phyloP scores from a whole-genome alignment of 1,284 basidiomycete species.

The Naganishia sp. region DNA sequence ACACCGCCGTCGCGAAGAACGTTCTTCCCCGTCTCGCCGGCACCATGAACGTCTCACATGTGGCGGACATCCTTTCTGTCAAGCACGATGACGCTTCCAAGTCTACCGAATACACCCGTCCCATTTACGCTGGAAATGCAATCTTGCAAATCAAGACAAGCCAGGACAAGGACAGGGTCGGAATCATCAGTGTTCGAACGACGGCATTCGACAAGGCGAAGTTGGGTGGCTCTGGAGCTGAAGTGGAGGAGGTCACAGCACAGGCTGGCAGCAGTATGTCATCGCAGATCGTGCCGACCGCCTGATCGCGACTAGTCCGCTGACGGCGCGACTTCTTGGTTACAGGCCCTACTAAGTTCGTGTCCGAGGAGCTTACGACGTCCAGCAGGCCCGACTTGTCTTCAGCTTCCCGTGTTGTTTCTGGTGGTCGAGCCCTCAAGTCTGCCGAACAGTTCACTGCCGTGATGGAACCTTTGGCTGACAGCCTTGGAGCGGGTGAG shows the following conservation, averaged over 20 bases:
- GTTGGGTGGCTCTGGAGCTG: constrained; percentile 58
- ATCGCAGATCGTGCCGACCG: neutral
- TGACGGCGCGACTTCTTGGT: constrained; percentile 3
- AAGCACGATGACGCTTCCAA: constrained; percentile 65
- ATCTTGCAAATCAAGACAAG: constrained; percentile 86
- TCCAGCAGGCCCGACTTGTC: constrained; percentile 93
- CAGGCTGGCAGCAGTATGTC: constrained; percentile 64
- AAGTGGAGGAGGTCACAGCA: constrained; percentile 68
- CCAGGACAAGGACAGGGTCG: constrained; percentile 65
- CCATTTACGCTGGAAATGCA: constrained; percentile 98
- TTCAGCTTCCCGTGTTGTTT: constrained; percentile 83
- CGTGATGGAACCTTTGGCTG: constrained; percentile 89
- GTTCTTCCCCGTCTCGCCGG: constrained; percentile 87
- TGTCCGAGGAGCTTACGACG: constrained; percentile 82
- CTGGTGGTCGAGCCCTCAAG: constrained; percentile 94
- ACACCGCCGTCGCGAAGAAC: constrained; percentile 72
- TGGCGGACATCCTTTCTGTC: constrained; percentile 91
- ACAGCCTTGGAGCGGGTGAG: constrained; percentile 75
- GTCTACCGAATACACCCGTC: constrained; percentile 68
- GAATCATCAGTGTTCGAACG: constrained; percentile 94
- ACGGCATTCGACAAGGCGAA: constrained; percentile 84
- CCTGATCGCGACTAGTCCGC: neutral
- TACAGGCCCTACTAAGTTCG: constrained; percentile 65
- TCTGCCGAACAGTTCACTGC: constrained; percentile 87
- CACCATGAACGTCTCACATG: constrained; percentile 72